Evolutionary conservation across 768 basidiomycete genomes (phyloP).

Genomic region (Hericium rajendrae): DNA sequence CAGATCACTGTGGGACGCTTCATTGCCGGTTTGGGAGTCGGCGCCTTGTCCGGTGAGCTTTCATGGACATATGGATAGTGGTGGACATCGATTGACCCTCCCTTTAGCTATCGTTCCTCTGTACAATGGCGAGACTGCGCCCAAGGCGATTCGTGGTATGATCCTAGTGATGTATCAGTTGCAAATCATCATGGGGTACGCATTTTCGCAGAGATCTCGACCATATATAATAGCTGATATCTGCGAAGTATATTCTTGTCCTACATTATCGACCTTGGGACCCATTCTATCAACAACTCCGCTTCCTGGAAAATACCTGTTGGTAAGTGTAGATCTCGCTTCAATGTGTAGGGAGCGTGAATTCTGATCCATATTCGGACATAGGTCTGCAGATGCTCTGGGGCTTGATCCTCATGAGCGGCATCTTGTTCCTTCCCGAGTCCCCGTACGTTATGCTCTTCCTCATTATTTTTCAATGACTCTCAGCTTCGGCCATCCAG

Average conservation of each 20-base stretch:
- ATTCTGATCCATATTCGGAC: too few species aligned
- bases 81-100: not conserved
- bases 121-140: constrained; percentile 73
- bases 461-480: not conserved
- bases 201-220: not conserved
- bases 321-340: not conserved
- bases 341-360: too few species aligned
- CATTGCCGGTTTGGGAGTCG: constrained; percentile 70
- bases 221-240: not conserved
- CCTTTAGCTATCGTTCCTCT: constrained; percentile 25
- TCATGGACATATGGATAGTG: not conserved
- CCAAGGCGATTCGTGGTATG: constrained; percentile 64
- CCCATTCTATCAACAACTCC: constrained; percentile 42
- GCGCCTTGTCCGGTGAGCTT: constrained; percentile 51
- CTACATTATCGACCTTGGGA: constrained; percentile 62
- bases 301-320: constrained; percentile 70
- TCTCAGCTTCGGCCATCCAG: constrained; percentile 22
- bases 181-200: constrained; percentile 64
- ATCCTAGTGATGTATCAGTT: constrained; percentile 68
- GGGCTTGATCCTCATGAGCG: constrained; percentile 57
- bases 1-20: constrained; percentile 70
- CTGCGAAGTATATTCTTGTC: constrained; percentile 54
- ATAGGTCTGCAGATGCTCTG: constrained; percentile 58
- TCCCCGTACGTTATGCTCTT: constrained; percentile 45
- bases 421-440: constrained; percentile 70